Conservation (phyloP, 768 basidiomycete species). For the Trametes maxima region DNA sequence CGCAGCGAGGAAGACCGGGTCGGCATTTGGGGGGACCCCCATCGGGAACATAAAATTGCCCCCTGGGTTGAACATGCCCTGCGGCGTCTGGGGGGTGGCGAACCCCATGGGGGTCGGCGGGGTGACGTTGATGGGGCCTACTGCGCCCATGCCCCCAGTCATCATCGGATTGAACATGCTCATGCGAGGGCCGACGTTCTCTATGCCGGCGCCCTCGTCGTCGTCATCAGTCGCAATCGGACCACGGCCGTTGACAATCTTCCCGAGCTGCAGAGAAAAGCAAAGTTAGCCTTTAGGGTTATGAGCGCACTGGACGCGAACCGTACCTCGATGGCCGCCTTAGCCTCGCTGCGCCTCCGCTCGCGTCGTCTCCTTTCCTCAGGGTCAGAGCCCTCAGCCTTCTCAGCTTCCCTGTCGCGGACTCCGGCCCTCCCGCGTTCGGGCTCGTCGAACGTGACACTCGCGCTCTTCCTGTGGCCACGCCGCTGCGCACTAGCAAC, state of each 20-base stretch:
- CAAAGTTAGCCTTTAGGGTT: not conserved
- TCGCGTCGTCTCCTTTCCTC: conserved; percentile 66
- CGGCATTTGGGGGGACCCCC: conserved; percentile 42
- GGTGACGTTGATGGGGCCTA: conserved; percentile 29
- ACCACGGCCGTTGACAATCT: conserved; percentile 79
- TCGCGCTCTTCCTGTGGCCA: conserved; percentile 54
- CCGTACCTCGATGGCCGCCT: conserved; percentile 84
- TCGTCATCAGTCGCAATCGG: conserved; percentile 48
- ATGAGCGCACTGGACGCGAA: conserved; percentile 2
- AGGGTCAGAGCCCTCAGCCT: conserved; percentile 27
- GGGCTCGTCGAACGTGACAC: conserved; percentile 71
- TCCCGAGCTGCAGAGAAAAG: conserved; percentile 65
- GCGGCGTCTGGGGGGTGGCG: conserved; percentile 19
- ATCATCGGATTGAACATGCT: conserved; percentile 40
- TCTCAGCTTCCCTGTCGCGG: conserved; percentile 29
- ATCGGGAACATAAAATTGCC: conserved; percentile 31
- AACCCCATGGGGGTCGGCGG: conserved; percentile 24
- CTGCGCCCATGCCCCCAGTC: conserved; percentile 15
- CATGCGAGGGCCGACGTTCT: conserved; percentile 37
- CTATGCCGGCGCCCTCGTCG: conserved; percentile 34
- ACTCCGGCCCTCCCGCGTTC: conserved; percentile 32
- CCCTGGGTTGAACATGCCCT: conserved; percentile 39
- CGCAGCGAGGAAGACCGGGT: conserved; percentile 65
- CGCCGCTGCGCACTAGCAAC: conserved; percentile 26
- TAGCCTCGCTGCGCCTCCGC: conserved; percentile 80